phyloP scores from a whole-genome alignment of 1,139 yeast genomes.

The Kluyveromyces sp. region DNA sequence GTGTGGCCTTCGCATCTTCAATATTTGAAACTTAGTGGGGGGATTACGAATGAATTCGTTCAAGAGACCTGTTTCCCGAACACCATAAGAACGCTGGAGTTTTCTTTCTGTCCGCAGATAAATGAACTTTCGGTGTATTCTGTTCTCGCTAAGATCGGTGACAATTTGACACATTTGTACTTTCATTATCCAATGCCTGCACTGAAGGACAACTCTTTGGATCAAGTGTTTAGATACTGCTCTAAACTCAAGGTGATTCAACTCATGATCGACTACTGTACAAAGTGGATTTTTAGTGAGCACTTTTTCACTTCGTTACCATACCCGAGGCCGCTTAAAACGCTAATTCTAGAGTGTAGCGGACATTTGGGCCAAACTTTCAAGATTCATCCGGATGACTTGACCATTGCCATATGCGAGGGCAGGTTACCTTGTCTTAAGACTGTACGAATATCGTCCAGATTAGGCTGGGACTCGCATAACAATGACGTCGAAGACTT shows the following conservation, averaged over 20 bases:
- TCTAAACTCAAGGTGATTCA: slow-evolving; percentile 60
- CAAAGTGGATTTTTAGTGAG: slow-evolving; percentile 55
- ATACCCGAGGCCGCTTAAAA: slow-evolving; percentile 48
- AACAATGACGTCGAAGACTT: slow-evolving; percentile 62
- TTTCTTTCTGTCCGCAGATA: slow-evolving; percentile 83
- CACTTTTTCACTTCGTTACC: slow-evolving; percentile 37
- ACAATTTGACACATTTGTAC: slow-evolving; percentile 51
- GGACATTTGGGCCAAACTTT: slow-evolving; percentile 83
- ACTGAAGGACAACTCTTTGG: slow-evolving; percentile 61
- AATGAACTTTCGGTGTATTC: slow-evolving; percentile 54
- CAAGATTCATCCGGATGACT: slow-evolving; percentile 79
- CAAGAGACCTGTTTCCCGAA: slow-evolving; percentile 59
- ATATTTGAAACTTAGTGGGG: slow-evolving; percentile 77
- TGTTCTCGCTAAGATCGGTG: slow-evolving; percentile 58
- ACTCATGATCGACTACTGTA: slow-evolving; percentile 75
- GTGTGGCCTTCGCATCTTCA: slow-evolving; percentile 74
- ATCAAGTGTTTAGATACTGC: slow-evolving; percentile 64
- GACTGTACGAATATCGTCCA: slow-evolving; percentile 60
- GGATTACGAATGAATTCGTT: slow-evolving; percentile 76
- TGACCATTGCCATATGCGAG: slow-evolving; percentile 78
- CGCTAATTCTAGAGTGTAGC: slow-evolving; percentile 70
- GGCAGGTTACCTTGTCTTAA: slow-evolving; percentile 63
- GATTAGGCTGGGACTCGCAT: slow-evolving; percentile 81
- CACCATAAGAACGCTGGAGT: slow-evolving; percentile 62
- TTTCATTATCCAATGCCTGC: slow-evolving; percentile 89